These are phyloP conservation scores for Boletus rubropictus DNA, from an alignment of 768 basidiomycete genomes.

Conservation along the genomic window DNA sequence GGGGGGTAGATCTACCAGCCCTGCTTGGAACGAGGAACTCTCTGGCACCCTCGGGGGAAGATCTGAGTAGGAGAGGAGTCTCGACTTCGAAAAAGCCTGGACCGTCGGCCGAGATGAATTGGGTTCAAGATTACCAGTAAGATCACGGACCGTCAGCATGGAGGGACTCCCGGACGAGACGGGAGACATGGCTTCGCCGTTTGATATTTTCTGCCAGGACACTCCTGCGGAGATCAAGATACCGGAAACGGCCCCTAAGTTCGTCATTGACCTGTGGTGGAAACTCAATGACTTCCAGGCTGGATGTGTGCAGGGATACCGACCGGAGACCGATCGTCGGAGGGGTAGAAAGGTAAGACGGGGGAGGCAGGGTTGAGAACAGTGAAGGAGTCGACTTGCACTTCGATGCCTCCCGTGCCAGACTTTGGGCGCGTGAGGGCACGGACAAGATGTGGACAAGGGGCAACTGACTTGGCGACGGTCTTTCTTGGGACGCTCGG, in stretches of 20 bases:
- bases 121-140: constrained; percentile 3
- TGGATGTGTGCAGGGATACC: constrained; percentile 23
- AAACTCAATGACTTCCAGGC: background rate
- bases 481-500: constrained; percentile 55
- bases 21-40: constrained; percentile 90
- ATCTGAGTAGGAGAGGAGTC: constrained; percentile 85
- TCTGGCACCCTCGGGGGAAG: constrained; percentile 90
- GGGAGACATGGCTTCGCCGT: constrained; percentile 77
- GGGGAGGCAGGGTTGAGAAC: constrained; percentile 74
- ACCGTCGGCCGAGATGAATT: constrained; percentile 6
- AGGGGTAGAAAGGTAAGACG: constrained; percentile 80
- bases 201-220: constrained; percentile 72
- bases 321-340: constrained; percentile 70
- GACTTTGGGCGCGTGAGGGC: constrained; percentile 34
- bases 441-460: background rate
- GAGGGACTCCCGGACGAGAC: constrained; percentile 65
- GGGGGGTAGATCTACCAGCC: constrained; percentile 31
- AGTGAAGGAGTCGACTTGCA: constrained; percentile 61
- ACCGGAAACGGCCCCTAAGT: constrained; percentile 75
- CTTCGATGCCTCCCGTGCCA: constrained; percentile 72
- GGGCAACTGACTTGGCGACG: constrained; percentile 49
- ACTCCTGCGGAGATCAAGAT: constrained; percentile 81
- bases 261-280: constrained; percentile 72
- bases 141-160: constrained; percentile 59
- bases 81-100: constrained; percentile 90